These are phyloP conservation scores for Smittium culicis DNA, from an alignment of 371 early-diverging fungal species.

Conservation along the genomic window DNA sequence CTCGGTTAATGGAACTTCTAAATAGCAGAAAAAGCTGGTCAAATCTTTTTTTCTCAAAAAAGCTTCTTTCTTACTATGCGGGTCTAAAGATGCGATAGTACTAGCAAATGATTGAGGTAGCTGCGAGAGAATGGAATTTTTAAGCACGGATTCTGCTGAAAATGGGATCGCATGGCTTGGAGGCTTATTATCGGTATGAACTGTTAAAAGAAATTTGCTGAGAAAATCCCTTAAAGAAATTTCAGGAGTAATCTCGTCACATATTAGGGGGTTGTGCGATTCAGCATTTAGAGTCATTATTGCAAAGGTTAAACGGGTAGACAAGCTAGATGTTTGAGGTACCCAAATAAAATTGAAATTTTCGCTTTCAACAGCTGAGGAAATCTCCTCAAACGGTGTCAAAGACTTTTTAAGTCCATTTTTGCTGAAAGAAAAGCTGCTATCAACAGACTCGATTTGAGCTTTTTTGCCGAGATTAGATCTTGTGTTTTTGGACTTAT, in stretches of 20 bases:
- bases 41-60: constrained; percentile 1
- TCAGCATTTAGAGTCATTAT: constrained; percentile 80
- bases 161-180: constrained; percentile 4
- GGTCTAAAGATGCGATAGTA: neutral
- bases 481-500: neutral
- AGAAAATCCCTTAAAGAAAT: constrained; percentile 26
- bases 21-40: neutral
- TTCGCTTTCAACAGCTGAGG: neutral
- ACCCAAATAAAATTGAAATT: constrained; percentile 14
- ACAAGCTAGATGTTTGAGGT: constrained; percentile 27
- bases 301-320: constrained; percentile 56
- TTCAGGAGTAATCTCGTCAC: constrained; percentile 24
- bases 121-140: neutral
- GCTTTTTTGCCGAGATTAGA: neutral
- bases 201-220: constrained; percentile 25
- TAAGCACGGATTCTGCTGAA: neutral
- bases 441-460: neutral
- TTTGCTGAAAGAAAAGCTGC: neutral
- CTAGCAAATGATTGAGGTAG: neutral
- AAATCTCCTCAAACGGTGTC: neutral
- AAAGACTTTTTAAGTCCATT: neutral
- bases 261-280: constrained; percentile 46
- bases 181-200: constrained; percentile 21
- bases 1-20: constrained; percentile 10
- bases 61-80: neutral